Evolutionary conservation across 805 yeast genomes (phyloP).

Genomic region (Metschnikowia aberdeeniae): DNA sequence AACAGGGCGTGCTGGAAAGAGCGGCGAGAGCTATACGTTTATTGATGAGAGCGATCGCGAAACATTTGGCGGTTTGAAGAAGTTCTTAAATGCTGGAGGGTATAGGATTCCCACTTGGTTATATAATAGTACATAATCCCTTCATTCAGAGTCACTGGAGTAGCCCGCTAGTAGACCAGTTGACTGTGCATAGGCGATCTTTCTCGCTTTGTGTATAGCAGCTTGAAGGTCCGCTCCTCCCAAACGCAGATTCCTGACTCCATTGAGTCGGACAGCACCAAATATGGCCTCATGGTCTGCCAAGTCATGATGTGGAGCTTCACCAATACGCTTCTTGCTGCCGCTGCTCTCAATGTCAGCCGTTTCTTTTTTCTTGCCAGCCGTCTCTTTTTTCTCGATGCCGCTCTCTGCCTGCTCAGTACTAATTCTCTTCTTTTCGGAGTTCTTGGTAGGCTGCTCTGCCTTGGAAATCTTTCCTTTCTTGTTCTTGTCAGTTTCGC

Average conservation of each 20-base stretch:
- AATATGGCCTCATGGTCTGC: not conserved
- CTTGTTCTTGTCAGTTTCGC: not conserved
- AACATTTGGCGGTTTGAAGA: conserved; percentile 48
- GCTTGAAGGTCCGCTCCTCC: not conserved
- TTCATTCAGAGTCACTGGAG: conserved; percentile 25
- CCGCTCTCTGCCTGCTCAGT: too few relatives aligned
- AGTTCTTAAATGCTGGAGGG: conserved; percentile 40
- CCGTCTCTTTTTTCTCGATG: too few relatives aligned
- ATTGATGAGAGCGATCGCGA: conserved; percentile 54
- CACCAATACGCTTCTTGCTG: too few relatives aligned
- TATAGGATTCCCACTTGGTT: conserved; percentile 29
- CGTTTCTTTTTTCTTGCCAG: too few relatives aligned
- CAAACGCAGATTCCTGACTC: not conserved
- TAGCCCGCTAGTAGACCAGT: conserved; percentile 21
- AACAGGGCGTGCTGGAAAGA: conserved; percentile 91
- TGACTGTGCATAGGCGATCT: not conserved
- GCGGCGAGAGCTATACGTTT: conserved; percentile 74
- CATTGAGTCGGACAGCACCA: not conserved
- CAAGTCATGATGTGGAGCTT: too few relatives aligned
- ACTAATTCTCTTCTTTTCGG: too few relatives aligned
- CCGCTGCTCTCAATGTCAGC: too few relatives aligned
- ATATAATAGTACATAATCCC: not conserved
- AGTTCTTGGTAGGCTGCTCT: too few relatives aligned
- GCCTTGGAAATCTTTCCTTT: too few relatives aligned
- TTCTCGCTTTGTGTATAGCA: not conserved